phyloP scores from a whole-genome alignment of 208 protist genomes.

The Trichomonas tenax region DNA sequence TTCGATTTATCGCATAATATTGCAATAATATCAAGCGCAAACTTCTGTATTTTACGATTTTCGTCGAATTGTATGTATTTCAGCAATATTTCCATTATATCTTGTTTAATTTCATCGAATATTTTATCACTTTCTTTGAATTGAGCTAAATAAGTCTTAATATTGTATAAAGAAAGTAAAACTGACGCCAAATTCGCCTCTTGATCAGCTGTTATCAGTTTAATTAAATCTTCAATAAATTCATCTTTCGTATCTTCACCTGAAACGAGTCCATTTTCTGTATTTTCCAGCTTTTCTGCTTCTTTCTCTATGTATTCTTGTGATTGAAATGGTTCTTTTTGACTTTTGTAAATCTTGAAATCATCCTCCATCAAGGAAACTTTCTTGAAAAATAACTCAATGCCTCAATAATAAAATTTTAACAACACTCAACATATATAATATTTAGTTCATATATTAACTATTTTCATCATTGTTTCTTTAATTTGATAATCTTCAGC shows the following conservation, averaged over 20 bases:
- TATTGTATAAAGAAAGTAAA: not conserved
- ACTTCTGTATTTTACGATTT: not conserved
- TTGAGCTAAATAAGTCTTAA: not conserved
- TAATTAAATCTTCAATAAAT: not conserved
- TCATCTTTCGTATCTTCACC: not conserved
- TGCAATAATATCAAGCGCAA: not conserved
- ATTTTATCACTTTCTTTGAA: not conserved
- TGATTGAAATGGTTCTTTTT: not conserved
- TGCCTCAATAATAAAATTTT: no score
- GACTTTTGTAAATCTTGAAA: not conserved
- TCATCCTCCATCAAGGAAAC: not conserved
- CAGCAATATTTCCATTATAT: not conserved
- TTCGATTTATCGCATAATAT: not conserved
- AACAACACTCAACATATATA: no score
- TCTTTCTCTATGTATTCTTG: not conserved
- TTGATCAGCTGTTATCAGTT: not conserved
- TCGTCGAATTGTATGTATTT: not conserved
- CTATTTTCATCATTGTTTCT: no score
- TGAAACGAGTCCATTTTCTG: not conserved
- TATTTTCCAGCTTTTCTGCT: not conserved
- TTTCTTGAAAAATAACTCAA: no score
- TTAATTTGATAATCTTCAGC: no score
- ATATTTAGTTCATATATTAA: no score
- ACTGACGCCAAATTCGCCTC: not conserved
- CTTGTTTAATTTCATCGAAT: not conserved